Base-by-base conservation (phyloP, 129 eudicot species). In the Helichrysum umbraculigerum region DNA sequence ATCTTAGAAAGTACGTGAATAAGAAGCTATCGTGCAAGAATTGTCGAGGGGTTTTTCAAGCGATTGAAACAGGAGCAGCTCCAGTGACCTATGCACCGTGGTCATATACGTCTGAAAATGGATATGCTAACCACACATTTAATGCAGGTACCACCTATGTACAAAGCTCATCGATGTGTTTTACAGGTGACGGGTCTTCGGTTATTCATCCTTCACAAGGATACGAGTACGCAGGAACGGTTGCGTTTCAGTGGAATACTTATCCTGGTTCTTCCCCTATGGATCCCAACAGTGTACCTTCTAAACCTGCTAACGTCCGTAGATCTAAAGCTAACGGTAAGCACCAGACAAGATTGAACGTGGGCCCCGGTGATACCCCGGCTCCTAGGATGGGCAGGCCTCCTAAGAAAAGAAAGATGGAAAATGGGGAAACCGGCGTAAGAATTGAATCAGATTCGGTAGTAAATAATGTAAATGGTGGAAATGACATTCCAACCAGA, bases 1-100 rank as follows among this genome's bases (percentile, higher is more conserved):
- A 93, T 83, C 91, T 91, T 1, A 78, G 96, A 80, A 93, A 91
- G 70, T 93, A 93, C 77, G 95, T 93, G 68, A 91, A 91, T 76
- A 93, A 93, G 79, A 80, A 87, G 75, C 97, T 93, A 9, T 90
- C 98, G 1, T 93, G 98, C 74, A 93, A 93, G 79, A 93, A 93
- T 58, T 93, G 97, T 50, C 97, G 98, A 42, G 95, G 91, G 64
- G 90, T 92, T 62, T 93, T 93, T 67, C 76, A 88, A 66, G 98
- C 98, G 34, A 88, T 82, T 68, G 98, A 93, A 84, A 86, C 94
- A 0, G 96, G 97, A 69, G 72, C 88, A 22, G 97, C 97, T 25
- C 98, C 97, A 0, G 81, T 81, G 7, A 85, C 81, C 59, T 89
- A 91, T 64, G 71, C 86, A 60, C 86, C 85, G n/a, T 88, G 90